Base-by-base conservation (phyloP, 2,329 filamentous ascomycete species). In the Aspergillus pseudoterreus region DNA sequence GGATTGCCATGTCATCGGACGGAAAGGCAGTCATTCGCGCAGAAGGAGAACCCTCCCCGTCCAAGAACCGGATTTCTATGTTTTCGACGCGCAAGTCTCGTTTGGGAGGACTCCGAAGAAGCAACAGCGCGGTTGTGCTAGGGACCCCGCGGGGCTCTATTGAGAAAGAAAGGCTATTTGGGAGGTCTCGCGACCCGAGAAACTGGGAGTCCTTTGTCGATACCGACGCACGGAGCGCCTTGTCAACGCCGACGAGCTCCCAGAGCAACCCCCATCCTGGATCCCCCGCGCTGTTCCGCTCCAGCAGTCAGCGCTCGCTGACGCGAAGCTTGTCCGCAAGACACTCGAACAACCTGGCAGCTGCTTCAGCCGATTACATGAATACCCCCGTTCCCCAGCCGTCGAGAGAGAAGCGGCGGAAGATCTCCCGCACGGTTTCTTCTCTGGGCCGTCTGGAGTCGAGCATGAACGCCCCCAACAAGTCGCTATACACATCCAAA, bases 121-220 rank as follows among this genome's bases (percentile, higher is more conserved):
- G 86, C 67, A 83, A 83, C 59, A 92, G 87, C 66, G 85, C 86
- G 15, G 72, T 86, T 35, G 75, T 79, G 35, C 76, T 79, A 50
- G 72, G 82, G 55, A 84, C 80, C 4, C 73, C 84, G n/a, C 78
- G 80, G 21, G 78, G 80, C 45, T 79, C 82, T 52, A 79, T 79
- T 65, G 67, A 57, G 42, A 63, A 61, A 50, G 66, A 72, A 36
- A 74, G 86, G 15, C 74, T 75, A 32, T 84, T 85, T 50, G 89
- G 89, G 49, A 82, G 92, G 51, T 96, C 92, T 51, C 85, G 90
- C 49, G 89, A 96, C 68, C 89, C 91, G 15, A 85, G 91, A 46
- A 88, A 87, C 6, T 96, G 92, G 92, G 90, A 95, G 64, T 90
- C 90, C 51, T 92, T 88, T 74, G 92, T 90, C 63, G 90, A 95